A percentile compares a stretch with the other conserved stretches of the same genome.
phyloP scores from a whole-genome alignment of 2,329 filamentous ascomycete species.

The Ophiostoma angusticollis region DNA sequence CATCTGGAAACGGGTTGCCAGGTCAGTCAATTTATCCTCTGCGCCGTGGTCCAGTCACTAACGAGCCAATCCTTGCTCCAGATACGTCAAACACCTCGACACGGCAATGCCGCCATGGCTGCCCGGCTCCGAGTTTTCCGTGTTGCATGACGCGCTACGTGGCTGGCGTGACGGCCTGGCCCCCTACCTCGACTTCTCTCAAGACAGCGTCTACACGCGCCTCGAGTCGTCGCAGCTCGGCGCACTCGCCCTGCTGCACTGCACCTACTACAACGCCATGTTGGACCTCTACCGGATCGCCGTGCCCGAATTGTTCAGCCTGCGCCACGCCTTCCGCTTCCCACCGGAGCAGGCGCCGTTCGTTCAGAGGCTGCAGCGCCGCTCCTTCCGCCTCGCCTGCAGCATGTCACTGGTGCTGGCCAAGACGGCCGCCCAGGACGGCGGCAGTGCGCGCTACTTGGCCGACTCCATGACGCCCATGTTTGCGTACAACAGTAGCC shows the following conservation, averaged over 20 bases:
- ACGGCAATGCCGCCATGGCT: constrained; percentile 29
- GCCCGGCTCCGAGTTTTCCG: constrained; percentile 29
- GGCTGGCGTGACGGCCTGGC: constrained; percentile 30
- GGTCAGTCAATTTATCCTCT: no score
- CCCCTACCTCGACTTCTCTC: constrained; percentile 30
- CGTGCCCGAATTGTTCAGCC: constrained; percentile 31
- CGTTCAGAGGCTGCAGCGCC: constrained; percentile 23
- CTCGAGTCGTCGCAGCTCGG: constrained; percentile 34
- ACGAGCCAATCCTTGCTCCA: no score
- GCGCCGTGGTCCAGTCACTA: no score
- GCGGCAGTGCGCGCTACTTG: constrained; percentile 25
- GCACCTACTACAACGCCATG: constrained; percentile 33
- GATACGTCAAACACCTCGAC: constrained; percentile 31
- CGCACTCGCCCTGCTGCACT: constrained; percentile 31
- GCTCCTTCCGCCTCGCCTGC: constrained; percentile 26
- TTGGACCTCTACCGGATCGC: constrained; percentile 33
- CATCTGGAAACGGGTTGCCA: constrained; percentile 28
- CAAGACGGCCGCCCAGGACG: constrained; percentile 28
- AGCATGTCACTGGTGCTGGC: constrained; percentile 26
- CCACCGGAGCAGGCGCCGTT: constrained; percentile 26
- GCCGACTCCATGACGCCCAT: constrained; percentile 33
- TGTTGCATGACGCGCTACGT: constrained; percentile 26
- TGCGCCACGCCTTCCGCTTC: constrained; percentile 28
- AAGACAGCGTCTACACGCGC: constrained; percentile 32
- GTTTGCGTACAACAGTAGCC: constrained; percentile 34